Percentiles rank a stretch among this genome's conserved stretches.
phyloP scores from a whole-genome alignment of 768 basidiomycete species.

The Mycena floridula region DNA sequence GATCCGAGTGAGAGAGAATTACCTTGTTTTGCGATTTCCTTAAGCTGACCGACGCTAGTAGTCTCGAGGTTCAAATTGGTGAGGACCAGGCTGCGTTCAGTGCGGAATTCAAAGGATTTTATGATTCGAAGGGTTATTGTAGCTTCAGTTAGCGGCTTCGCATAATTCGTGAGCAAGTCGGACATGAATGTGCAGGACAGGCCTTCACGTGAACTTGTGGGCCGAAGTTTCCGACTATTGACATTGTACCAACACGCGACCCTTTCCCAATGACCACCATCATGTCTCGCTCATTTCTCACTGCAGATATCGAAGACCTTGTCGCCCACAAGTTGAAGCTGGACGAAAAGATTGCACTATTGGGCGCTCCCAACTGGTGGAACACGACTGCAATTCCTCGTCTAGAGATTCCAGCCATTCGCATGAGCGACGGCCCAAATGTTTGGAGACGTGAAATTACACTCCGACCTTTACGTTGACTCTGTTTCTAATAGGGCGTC shows the following conservation, averaged over 20 bases:
- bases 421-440: slow-evolving; percentile 72
- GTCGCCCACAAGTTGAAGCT: slow-evolving; percentile 44
- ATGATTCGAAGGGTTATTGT: slow-evolving; percentile 89
- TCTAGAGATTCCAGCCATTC: slow-evolving; percentile 57
- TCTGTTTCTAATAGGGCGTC: slow-evolving; percentile 40
- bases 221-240: no score
- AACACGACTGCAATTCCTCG: slow-evolving; percentile 53
- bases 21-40: slow-evolving; percentile 68
- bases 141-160: slow-evolving; percentile 64
- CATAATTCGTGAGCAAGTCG: slow-evolving; percentile 53
- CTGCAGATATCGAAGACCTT: slow-evolving; percentile 21
- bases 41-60: slow-evolving; percentile 75
- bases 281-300: slow-evolving; percentile 7
- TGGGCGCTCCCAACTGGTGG: slow-evolving; percentile 69
- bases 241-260: no score
- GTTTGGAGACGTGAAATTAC: slow-evolving; percentile 18
- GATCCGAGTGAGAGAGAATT: slow-evolving; percentile 13
- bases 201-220: no score
- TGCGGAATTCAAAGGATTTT: slow-evolving; percentile 92
- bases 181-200: slow-evolving; percentile 13
- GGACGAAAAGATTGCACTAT: slow-evolving; percentile 59
- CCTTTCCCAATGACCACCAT: no score
- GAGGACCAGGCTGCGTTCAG: slow-evolving; percentile 82
- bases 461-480: not conserved
- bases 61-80: slow-evolving; percentile 73